Conservation (phyloP, 352 stramenopile genomes). For the Lagenidium sp. region DNA sequence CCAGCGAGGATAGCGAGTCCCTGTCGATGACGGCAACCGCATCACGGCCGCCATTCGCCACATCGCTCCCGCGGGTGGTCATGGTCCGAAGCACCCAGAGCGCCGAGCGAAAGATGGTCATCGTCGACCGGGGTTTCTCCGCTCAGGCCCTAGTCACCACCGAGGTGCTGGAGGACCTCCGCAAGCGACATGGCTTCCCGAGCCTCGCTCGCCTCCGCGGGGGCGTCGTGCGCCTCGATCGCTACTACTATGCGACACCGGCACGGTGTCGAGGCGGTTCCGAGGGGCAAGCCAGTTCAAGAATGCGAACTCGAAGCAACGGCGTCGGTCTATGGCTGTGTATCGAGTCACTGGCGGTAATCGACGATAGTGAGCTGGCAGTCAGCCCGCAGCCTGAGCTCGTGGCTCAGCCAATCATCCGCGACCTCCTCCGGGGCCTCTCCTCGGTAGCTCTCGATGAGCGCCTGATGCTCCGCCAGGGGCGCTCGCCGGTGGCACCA, state of each 20-base stretch:
- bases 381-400: slow-evolving; percentile 26
- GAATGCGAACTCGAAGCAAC: neutral
- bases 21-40: too few relatives aligned
- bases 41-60: too few relatives aligned
- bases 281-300: too few relatives aligned
- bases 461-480: slow-evolving; percentile 38
- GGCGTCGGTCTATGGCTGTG: neutral
- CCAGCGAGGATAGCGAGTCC: slow-evolving; percentile 53
- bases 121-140: slow-evolving; percentile 39
- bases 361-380: slow-evolving; percentile 39
- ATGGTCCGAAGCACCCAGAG: slow-evolving; percentile 37
- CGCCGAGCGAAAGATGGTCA: slow-evolving; percentile 23
- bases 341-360: slow-evolving; percentile 30
- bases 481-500: slow-evolving; percentile 8
- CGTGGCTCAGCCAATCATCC: slow-evolving; percentile 17
- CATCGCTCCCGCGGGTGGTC: slow-evolving; percentile 23
- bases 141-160: slow-evolving; percentile 41
- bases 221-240: slow-evolving; percentile 39
- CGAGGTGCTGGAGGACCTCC: slow-evolving; percentile 11
- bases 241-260: slow-evolving; percentile 52
- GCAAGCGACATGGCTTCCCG: slow-evolving; percentile 16
- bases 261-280: slow-evolving; percentile 14
- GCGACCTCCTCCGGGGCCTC: slow-evolving; percentile 11
- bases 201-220: slow-evolving; percentile 33
- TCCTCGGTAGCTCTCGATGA: slow-evolving; percentile 26